Base-by-base conservation (phyloP, 208 protist species). In the Leptomonas seymouri region DNA sequence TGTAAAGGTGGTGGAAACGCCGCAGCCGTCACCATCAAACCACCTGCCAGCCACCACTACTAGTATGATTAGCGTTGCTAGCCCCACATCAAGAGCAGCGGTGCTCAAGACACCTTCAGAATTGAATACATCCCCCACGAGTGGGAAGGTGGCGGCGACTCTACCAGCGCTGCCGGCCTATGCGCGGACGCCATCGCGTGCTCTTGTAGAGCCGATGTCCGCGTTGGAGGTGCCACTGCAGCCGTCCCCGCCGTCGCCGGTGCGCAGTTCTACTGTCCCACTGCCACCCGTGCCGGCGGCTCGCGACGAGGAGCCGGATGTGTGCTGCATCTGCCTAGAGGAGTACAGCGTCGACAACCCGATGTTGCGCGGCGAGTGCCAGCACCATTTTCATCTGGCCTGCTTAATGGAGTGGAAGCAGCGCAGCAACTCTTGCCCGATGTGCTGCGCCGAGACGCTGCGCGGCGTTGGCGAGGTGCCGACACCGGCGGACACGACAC, bases 261-360 rank as follows among this genome's bases (percentile, higher is more conserved):
- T 20, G 21, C 56, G 20, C 42, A 55, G 34, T 55, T 23, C 67
- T 2, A 44, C 45, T 15, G 27, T 28, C 2, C 8, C 48, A 1
- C 46, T 39, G 16, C 48, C 55, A 1, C 67, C 28, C n/a, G 57
- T 30, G 64, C 55, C 53, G 41, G 27, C 31, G 11, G 53, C 68
- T 15, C 44, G 31, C 16, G 51, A 60, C 12, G 77, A 85, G 21
- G 87, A 93, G 44, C 82, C 78, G n/a, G 72, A 87, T 12, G 46
- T 64, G 67, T 93, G 87, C 78, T 90, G 84, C 78, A 93, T 93
- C 65, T 93, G 87, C 60, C 66, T 93, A 21, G 87, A 93, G 60
- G 54, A 50, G 59, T 93, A 93, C 85, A 77, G 51, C 18, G 45
- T 15, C 0, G 85, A 91, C 28, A 93, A 93, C 68, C 87, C 87